phyloP scores from a whole-genome alignment of 805 yeast genomes.

The Starmerella bombi region DNA sequence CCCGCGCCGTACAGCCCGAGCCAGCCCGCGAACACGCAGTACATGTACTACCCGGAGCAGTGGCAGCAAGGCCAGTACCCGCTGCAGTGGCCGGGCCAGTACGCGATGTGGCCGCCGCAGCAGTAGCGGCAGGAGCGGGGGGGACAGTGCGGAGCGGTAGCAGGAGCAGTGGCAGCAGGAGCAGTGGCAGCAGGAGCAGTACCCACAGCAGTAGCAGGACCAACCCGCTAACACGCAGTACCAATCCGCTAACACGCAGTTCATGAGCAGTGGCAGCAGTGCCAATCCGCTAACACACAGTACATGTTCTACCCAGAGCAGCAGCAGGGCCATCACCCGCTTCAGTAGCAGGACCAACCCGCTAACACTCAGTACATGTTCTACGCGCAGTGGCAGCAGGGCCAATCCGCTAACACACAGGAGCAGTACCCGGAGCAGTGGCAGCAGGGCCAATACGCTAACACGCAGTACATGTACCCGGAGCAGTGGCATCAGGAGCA shows the following conservation, averaged over 20 bases:
- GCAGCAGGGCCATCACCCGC: neutral
- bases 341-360: conserved; percentile 2
- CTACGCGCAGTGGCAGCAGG: neutral
- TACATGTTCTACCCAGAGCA: neutral
- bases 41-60: conserved; percentile 1
- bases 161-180: neutral
- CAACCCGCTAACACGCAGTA: conserved; percentile 3
- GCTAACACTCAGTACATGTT: too few relatives aligned
- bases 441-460: neutral
- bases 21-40: neutral
- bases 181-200: too few relatives aligned
- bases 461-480: neutral
- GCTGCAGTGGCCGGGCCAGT: conserved; percentile 2
- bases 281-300: too few relatives aligned
- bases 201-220: conserved; percentile 2
- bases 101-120: conserved; percentile 8
- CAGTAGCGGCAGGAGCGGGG: conserved; percentile 1
- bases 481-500: too few relatives aligned
- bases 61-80: conserved; percentile 2
- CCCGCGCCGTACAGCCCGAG: neutral
- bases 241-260: neutral
- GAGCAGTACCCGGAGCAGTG: neutral
- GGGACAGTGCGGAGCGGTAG: too few relatives aligned
- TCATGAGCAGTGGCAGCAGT: neutral
- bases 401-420: conserved; percentile 5